Evolutionary conservation across 495 filamentous ascomycete genomes (phyloP).

Genomic region (Talaromyces liani): DNA sequence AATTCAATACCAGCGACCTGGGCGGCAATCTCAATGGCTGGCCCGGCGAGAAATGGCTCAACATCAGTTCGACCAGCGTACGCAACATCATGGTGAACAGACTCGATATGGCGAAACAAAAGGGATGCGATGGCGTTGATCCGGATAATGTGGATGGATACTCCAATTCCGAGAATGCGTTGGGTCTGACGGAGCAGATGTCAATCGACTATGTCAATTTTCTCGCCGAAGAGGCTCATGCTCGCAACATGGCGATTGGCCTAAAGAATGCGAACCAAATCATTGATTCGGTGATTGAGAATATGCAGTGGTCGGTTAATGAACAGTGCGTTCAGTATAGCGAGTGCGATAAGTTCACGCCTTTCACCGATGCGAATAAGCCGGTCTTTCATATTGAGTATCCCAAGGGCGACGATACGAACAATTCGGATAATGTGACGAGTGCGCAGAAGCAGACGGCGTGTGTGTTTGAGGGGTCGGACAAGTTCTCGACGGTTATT

Average conservation of each 20-base stretch:
- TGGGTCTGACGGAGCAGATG: slow-evolving; percentile 46
- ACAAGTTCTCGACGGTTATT: slow-evolving; percentile 54
- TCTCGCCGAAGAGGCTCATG: slow-evolving; percentile 45
- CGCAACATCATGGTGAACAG: slow-evolving; percentile 53
- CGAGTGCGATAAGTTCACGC: slow-evolving; percentile 48
- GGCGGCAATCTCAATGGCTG: slow-evolving; percentile 51
- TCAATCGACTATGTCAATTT: slow-evolving; percentile 52
- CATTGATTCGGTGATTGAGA: slow-evolving; percentile 44
- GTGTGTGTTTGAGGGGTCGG: slow-evolving; percentile 28
- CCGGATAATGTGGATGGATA: slow-evolving; percentile 69
- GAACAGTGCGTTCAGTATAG: slow-evolving; percentile 60
- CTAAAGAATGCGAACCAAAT: slow-evolving; percentile 61
- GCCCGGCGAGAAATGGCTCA: slow-evolving; percentile 61
- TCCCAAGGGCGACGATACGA: slow-evolving; percentile 33
- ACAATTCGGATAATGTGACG: slow-evolving; percentile 29
- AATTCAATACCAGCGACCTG: slow-evolving; percentile 45
- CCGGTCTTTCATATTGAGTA: slow-evolving; percentile 75
- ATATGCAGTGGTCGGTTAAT: slow-evolving; percentile 63
- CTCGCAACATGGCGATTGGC: slow-evolving; percentile 45
- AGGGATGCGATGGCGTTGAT: slow-evolving; percentile 66
- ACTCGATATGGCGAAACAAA: slow-evolving; percentile 46
- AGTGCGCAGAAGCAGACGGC: slow-evolving; percentile 19
- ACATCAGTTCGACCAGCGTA: slow-evolving; percentile 48
- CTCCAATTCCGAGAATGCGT: slow-evolving; percentile 47
- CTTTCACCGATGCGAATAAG: slow-evolving; percentile 52